Conservation (phyloP, 768 basidiomycete genomes). For the Tulasnella sp. region DNA sequence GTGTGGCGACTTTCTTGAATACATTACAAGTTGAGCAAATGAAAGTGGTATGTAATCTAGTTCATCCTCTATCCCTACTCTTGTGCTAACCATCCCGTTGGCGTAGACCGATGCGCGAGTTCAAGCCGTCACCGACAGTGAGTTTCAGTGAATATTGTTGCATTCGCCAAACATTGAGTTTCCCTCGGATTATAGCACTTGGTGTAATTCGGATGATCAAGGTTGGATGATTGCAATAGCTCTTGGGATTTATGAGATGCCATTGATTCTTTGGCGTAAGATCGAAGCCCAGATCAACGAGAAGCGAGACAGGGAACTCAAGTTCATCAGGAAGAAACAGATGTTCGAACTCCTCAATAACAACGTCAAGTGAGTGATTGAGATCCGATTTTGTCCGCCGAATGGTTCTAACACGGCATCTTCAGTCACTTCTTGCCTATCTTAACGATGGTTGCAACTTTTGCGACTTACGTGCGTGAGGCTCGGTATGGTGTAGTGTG, state of each 20-base stretch:
- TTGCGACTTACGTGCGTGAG: constrained; percentile 57
- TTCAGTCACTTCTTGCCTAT: constrained; percentile 63
- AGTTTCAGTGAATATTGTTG: constrained; percentile 40
- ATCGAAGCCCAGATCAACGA: constrained; percentile 57
- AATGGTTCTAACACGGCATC: constrained; percentile 12
- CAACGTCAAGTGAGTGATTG: constrained; percentile 48
- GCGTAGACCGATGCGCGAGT: constrained; percentile 60
- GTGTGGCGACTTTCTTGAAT: constrained; percentile 55
- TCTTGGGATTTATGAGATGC: background rate
- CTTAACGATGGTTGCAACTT: constrained; percentile 67
- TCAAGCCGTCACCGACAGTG: constrained; percentile 63
- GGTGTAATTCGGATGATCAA: constrained; percentile 71
- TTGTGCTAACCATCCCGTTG: background rate
- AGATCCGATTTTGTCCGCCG: background rate
- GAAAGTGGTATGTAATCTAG: constrained; percentile 47
- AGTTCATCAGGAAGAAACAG: constrained; percentile 57
- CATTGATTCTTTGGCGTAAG: constrained; percentile 39
- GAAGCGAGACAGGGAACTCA: constrained; percentile 65
- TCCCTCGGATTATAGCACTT: constrained; percentile 47
- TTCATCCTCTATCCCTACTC: background rate
- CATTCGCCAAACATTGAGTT: background rate
- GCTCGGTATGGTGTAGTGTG: background rate
- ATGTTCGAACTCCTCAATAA: constrained; percentile 55
- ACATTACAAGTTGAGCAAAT: constrained; percentile 54
- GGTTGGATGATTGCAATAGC: constrained; percentile 24